Evolutionary conservation across 768 basidiomycete genomes (phyloP).

Genomic region (Amanita inopinata): DNA sequence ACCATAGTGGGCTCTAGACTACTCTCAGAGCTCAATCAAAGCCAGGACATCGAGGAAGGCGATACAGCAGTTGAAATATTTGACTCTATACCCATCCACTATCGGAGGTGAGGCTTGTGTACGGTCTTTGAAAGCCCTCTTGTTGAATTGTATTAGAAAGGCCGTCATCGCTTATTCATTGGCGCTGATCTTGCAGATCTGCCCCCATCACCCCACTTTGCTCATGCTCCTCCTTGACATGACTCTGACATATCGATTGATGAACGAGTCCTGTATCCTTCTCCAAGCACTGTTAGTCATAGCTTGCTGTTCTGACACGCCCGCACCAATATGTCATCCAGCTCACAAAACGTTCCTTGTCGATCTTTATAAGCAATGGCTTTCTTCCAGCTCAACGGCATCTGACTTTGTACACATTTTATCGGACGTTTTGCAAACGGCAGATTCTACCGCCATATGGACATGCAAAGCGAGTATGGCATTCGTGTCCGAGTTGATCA

Average conservation of each 20-base stretch:
- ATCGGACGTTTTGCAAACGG: slow-evolving; percentile 18
- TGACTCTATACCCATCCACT: slow-evolving; percentile 40
- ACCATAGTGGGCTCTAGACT: slow-evolving; percentile 37
- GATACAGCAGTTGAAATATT: slow-evolving; percentile 30
- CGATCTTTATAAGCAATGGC: slow-evolving; percentile 34
- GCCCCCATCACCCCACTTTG: slow-evolving; percentile 38
- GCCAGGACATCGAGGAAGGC: slow-evolving; percentile 15
- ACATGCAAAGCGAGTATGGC: slow-evolving; percentile 27
- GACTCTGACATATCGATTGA: slow-evolving; percentile 33
- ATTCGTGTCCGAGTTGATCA: neutral
- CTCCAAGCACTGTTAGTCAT: slow-evolving; percentile 31
- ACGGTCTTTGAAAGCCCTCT: neutral
- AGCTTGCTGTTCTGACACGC: slow-evolving; percentile 20
- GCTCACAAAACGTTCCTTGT: slow-evolving; percentile 37
- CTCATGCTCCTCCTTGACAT: slow-evolving; percentile 40
- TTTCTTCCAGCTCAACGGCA: slow-evolving; percentile 15
- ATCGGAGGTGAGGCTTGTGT: slow-evolving; percentile 34
- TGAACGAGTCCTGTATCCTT: slow-evolving; percentile 31
- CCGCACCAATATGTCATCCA: slow-evolving; percentile 30
- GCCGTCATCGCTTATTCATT: slow-evolving; percentile 45
- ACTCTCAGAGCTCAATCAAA: slow-evolving; percentile 19
- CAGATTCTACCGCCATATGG: slow-evolving; percentile 22
- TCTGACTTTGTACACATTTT: slow-evolving; percentile 24
- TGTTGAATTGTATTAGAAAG: slow-evolving; percentile 23
- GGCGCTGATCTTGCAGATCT: slow-evolving; percentile 33